Evolutionary conservation across 2,329 filamentous ascomycete species (phyloP).

Genomic region (Podosphaera fusca): DNA sequence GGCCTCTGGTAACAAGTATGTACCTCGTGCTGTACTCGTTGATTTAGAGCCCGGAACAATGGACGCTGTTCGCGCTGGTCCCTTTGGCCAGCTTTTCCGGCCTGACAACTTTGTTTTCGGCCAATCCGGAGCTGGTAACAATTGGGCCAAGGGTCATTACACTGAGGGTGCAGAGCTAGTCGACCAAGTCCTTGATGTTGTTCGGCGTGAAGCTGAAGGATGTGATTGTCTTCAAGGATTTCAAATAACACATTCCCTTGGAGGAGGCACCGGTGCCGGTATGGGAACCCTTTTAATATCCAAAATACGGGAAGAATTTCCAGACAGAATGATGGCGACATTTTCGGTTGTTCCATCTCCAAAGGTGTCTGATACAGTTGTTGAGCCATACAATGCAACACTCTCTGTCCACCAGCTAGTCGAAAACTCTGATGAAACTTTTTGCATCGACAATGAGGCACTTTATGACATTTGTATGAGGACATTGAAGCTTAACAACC

Average conservation of each 20-base stretch:
- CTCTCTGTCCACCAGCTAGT: conserved; percentile 97
- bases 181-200: conserved; percentile 92
- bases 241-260: conserved; percentile 99
- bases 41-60: conserved; percentile 99
- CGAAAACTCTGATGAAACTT: conserved; percentile 99
- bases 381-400: conserved; percentile 99
- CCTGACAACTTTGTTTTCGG: conserved; percentile 99
- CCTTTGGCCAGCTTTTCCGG: conserved; percentile 97
- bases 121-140: conserved; percentile 99
- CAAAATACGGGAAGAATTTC: conserved; percentile 99
- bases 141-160: conserved; percentile 99
- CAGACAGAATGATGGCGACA: conserved; percentile 99
- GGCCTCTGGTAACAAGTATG: conserved; percentile 97
- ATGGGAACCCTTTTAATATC: conserved; percentile 99
- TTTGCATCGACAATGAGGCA: conserved; percentile 99
- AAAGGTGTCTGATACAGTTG: conserved; percentile 98
- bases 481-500: conserved; percentile 95
- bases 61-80: conserved; percentile 95
- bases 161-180: conserved; percentile 98
- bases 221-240: conserved; percentile 99
- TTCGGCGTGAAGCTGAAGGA: conserved; percentile 94
- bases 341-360: conserved; percentile 97
- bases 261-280: conserved; percentile 99
- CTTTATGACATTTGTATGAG: conserved; percentile 99
- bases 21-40: conserved; percentile 96